Percentiles rank a stretch among this genome's conserved stretches.
phyloP scores from a whole-genome alignment of 2,329 filamentous ascomycete genomes.

The Ophiostoma quercus region DNA sequence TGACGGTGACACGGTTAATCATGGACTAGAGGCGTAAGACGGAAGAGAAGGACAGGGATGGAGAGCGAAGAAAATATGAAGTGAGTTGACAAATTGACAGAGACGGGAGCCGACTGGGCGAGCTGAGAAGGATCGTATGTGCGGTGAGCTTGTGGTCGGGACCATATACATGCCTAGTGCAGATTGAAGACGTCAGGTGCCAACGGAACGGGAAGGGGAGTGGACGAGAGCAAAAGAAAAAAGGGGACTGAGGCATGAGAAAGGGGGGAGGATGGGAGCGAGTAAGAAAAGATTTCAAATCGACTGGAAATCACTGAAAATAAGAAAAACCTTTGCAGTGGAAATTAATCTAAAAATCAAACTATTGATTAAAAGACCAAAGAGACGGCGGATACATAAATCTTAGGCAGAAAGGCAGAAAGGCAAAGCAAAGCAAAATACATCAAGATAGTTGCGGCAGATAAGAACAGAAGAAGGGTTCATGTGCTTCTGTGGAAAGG shows the following conservation, averaged over 20 bases:
- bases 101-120: not conserved
- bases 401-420: not conserved
- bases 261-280: slow-evolving; percentile 4
- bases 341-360: not conserved
- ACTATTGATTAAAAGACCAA: not conserved
- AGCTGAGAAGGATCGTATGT: slow-evolving; percentile 14
- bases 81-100: not conserved
- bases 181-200: slow-evolving; percentile 14
- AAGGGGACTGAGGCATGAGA: slow-evolving; percentile 13
- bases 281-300: not conserved
- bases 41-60: not conserved
- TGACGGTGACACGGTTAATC: not conserved
- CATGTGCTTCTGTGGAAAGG: not conserved
- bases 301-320: too few species aligned
- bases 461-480: not conserved
- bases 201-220: slow-evolving; percentile 14
- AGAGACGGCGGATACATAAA: not conserved
- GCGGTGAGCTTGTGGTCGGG: slow-evolving; percentile 1
- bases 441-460: not conserved
- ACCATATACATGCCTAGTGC: not conserved
- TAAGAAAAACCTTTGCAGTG: too few species aligned
- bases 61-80: not conserved
- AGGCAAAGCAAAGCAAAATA: not conserved
- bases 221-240: not conserved
- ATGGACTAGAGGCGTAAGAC: not conserved